These are phyloP conservation scores for Diaporthe citri DNA, from an alignment of 2,329 filamentous ascomycete genomes.

Conservation along the genomic window DNA sequence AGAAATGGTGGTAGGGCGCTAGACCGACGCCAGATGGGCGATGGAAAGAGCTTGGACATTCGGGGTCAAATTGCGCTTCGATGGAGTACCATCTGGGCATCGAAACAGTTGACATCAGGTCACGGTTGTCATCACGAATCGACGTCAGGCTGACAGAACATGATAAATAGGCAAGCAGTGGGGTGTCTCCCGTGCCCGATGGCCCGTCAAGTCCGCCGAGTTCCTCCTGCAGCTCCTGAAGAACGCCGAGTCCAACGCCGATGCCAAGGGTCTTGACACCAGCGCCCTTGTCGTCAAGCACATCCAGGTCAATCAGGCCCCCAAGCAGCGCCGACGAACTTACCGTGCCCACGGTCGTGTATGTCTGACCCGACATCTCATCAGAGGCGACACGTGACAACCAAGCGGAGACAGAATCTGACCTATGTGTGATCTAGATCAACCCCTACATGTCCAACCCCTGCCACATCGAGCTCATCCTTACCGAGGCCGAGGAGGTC, in stretches of 20 bases:
- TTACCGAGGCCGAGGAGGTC: conserved; percentile 96
- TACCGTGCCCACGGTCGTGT: conserved; percentile 99
- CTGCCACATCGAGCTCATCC: conserved; percentile 99
- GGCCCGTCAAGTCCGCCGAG: conserved; percentile 99
- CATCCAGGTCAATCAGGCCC: conserved; percentile 99
- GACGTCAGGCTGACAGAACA: conserved; percentile 12
- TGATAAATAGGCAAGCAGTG: conserved; percentile 88
- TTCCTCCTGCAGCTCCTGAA: conserved; percentile 97
- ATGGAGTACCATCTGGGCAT: not conserved
- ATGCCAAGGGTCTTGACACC: conserved; percentile 97
- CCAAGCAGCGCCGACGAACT: conserved; percentile 98
- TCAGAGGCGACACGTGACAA: not conserved
- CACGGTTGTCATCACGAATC: too few relatives aligned
- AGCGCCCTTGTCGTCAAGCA: conserved; percentile 99
- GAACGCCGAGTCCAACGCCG: conserved; percentile 97
- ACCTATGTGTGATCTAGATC: conserved; percentile 73
- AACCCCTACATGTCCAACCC: conserved; percentile 99
- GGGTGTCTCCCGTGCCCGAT: conserved; percentile 97
- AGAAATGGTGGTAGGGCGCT: not conserved
- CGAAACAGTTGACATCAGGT: not conserved
- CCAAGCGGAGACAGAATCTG: conserved; percentile 41
- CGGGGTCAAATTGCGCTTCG: not conserved
- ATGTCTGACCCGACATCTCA: conserved; percentile 63
- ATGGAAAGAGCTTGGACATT: not conserved
- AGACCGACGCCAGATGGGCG: not conserved